Base-by-base conservation (phyloP, 208 protist species). In the Acanthamoeba royreba region DNA sequence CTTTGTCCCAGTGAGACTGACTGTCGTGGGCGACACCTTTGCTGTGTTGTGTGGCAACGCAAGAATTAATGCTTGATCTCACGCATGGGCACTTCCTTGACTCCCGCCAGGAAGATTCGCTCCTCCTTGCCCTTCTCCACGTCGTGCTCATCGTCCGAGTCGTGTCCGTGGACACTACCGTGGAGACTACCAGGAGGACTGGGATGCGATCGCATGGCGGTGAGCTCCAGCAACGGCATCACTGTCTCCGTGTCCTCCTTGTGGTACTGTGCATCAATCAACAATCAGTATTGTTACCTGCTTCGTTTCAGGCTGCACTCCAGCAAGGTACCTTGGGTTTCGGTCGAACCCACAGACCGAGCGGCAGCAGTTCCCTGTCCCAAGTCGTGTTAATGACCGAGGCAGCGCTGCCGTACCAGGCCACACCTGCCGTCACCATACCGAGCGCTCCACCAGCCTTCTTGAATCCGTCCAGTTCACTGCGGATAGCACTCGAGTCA, bases 331-430 rank as follows among this genome's bases (percentile, higher is more conserved):
- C 61, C 77, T 89, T 89, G 42, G 81, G 49, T 47, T 89, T 89
- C 25, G 81, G 81, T 43, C 53, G 81, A 25, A 89, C 81, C 81
- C 81, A 89, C n/a, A 89, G 49, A 35, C 81, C 81, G 19, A 89
- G 49, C 46, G 81, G 81, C 81, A 89, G 53, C 0, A 89, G 42
- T 19, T 53, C 53, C 11, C 81, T 42, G 25, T 89, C 53, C 81
- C 81, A 89, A 17, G 81, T 89, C n/a, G 81, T 43, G 47, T 89
- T 89, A 47, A 89, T 89, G 81, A 89, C 17, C 0, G 31, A 45
- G 53, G 81, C 81, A 2, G 81, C 81, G n/a, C 81, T 89, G 31
- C 81, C 81, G 25, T 89, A 89, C 81, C 81, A 89, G 11, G 81
- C 81, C 17, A 89, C 33, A 5, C 46, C 81, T 7, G 81, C 81